Conservation (phyloP, 2,329 filamentous ascomycete species). For the Lasiodiplodia theobromae region DNA sequence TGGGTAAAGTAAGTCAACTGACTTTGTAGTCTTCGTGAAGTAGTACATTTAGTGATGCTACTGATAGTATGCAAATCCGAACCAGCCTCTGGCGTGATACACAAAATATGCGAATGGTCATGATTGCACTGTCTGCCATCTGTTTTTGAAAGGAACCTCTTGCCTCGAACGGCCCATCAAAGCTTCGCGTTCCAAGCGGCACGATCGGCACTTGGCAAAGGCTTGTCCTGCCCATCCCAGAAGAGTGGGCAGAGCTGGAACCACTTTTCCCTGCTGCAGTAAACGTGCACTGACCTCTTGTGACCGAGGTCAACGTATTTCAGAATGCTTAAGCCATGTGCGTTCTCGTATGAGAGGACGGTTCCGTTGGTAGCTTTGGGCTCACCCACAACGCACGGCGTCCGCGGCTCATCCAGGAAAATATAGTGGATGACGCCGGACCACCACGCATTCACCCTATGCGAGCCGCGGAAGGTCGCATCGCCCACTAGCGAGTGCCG, state of each 20-base stretch:
- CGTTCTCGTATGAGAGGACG: constrained; percentile 76
- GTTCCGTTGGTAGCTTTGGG: constrained; percentile 74
- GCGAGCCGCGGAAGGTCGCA: constrained; percentile 60
- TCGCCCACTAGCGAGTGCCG: constrained; percentile 69
- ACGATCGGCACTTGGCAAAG: neutral
- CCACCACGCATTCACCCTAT: constrained; percentile 66
- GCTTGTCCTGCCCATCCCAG: constrained; percentile 5
- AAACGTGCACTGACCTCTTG: constrained; percentile 72
- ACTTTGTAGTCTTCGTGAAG: too few relatives aligned
- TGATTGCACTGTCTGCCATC: too few relatives aligned
- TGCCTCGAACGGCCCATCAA: neutral
- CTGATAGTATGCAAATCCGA: too few relatives aligned
- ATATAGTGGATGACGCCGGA: constrained; percentile 65
- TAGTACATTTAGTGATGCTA: too few relatives aligned
- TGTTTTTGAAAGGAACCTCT: too few relatives aligned
- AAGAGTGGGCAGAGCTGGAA: constrained; percentile 70
- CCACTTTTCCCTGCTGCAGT: constrained; percentile 71
- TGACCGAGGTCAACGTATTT: constrained; percentile 76
- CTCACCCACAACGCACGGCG: constrained; percentile 67
- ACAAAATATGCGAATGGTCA: too few relatives aligned
- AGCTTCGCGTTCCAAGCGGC: constrained; percentile 11
- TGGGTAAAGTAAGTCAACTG: too few relatives aligned
- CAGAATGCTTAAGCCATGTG: constrained; percentile 74
- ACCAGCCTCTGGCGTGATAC: too few relatives aligned
- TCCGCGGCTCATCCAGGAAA: constrained; percentile 66